Evolutionary conservation across 1,139 yeast genomes (phyloP).

Genomic region (Pichia sp.): DNA sequence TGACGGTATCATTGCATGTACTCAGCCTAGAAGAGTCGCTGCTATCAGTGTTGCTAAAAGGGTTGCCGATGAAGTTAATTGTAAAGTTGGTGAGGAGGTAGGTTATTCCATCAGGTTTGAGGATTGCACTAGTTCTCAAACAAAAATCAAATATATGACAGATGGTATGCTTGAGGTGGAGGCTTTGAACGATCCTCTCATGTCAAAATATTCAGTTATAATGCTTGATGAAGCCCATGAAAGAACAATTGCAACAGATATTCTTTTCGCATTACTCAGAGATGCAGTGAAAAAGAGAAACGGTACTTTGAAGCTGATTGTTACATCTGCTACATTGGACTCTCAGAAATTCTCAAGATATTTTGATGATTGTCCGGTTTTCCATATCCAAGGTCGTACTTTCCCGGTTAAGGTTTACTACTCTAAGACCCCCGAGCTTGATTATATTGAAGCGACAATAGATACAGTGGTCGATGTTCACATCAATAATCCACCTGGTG

Average conservation of each 20-base stretch:
- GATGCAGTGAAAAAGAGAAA: slow-evolving; percentile 56
- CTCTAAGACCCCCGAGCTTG: slow-evolving; percentile 75
- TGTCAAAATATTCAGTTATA: slow-evolving; percentile 77
- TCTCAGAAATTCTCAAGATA: slow-evolving; percentile 73
- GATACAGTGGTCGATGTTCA: slow-evolving; percentile 82
- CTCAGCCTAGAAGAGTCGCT: slow-evolving; percentile 72
- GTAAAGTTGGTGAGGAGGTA: slow-evolving; percentile 51
- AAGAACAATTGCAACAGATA: slow-evolving; percentile 90
- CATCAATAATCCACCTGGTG: slow-evolving; percentile 70
- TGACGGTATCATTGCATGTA: slow-evolving; percentile 68
- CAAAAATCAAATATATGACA: slow-evolving; percentile 92
- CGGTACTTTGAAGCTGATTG: slow-evolving; percentile 70
- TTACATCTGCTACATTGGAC: slow-evolving; percentile 92
- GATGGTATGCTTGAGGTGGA: slow-evolving; percentile 98
- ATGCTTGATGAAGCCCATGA: slow-evolving; percentile 98
- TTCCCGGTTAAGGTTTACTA: slow-evolving; percentile 80
- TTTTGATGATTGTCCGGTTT: slow-evolving; percentile 72
- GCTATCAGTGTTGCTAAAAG: slow-evolving; percentile 64
- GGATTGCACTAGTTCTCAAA: slow-evolving; percentile 70
- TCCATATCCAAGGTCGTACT: slow-evolving; percentile 83
- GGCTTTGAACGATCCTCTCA: slow-evolving; percentile 91
- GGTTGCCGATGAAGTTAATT: slow-evolving; percentile 60
- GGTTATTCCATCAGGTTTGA: slow-evolving; percentile 85
- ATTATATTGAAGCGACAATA: slow-evolving; percentile 74
- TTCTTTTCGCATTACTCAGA: slow-evolving; percentile 76